These are phyloP conservation scores for Aspergillus luchuensis DNA, from an alignment of 2,329 filamentous ascomycete genomes.

Conservation along the genomic window DNA sequence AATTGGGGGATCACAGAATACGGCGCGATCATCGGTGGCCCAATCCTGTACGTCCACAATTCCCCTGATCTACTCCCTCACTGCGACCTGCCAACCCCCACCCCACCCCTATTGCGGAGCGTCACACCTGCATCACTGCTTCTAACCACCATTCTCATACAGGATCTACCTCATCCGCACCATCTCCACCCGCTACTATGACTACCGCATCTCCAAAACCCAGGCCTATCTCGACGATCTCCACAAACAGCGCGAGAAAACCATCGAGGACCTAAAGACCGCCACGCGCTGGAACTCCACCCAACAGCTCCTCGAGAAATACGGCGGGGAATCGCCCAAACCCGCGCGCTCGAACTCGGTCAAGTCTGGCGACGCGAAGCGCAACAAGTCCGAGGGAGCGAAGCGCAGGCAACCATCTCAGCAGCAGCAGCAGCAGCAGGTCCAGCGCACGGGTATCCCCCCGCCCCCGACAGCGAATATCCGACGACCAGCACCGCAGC, in stretches of 20 bases:
- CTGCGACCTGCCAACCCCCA: not conserved
- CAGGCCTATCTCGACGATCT: slow-evolving; percentile 71
- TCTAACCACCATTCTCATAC: slow-evolving; percentile 3
- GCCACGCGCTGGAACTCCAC: slow-evolving; percentile 97
- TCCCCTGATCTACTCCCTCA: slow-evolving; percentile 5
- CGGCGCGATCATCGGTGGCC: slow-evolving; percentile 74
- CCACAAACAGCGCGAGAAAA: slow-evolving; percentile 76
- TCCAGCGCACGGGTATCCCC: slow-evolving; percentile 55
- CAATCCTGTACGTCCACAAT: slow-evolving; percentile 63
- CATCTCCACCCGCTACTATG: slow-evolving; percentile 70
- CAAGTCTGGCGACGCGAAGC: slow-evolving; percentile 28
- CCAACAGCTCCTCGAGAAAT: slow-evolving; percentile 89
- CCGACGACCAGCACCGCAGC: slow-evolving; percentile 30
- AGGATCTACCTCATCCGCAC: slow-evolving; percentile 80
- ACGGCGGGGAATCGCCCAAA: slow-evolving; percentile 67
- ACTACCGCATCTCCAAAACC: slow-evolving; percentile 73
- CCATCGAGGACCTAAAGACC: slow-evolving; percentile 91
- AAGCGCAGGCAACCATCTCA: slow-evolving; percentile 20
- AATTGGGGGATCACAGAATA: slow-evolving; percentile 78
- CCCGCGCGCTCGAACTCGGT: slow-evolving; percentile 19
- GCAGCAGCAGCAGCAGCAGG: slow-evolving; percentile 27
- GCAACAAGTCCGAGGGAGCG: slow-evolving; percentile 26
- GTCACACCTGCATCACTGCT: not conserved
- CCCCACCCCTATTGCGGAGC: not conserved
- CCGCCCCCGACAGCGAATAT: slow-evolving; percentile 70